These are phyloP conservation scores for Chlorociboria aeruginascens DNA, from an alignment of 495 filamentous ascomycete species.

Conservation along the genomic window DNA sequence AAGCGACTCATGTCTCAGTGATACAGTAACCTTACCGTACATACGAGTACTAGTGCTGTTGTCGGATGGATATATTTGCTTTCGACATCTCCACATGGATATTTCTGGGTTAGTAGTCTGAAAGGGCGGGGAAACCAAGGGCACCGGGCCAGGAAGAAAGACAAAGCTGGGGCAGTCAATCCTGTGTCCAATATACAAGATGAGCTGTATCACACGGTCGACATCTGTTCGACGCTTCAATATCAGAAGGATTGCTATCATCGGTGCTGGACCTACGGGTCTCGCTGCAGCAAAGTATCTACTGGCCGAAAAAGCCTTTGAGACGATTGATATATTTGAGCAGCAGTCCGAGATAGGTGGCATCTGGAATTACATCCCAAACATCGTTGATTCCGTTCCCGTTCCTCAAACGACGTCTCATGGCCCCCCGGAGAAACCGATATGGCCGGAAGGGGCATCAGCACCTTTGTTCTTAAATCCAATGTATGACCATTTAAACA, in stretches of 20 bases:
- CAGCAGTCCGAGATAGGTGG: slow-evolving; percentile 66
- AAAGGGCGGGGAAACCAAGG: too few species aligned
- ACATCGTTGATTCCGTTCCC: slow-evolving; percentile 4
- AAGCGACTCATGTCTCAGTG: too few species aligned
- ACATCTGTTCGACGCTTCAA: neutral
- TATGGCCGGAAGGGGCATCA: slow-evolving; percentile 23
- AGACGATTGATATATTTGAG: slow-evolving; percentile 67
- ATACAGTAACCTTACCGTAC: too few species aligned
- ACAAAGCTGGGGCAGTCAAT: too few species aligned
- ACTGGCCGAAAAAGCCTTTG: slow-evolving; percentile 57
- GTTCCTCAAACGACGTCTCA: slow-evolving; percentile 11
- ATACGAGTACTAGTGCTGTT: too few species aligned
- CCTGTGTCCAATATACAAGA: too few species aligned
- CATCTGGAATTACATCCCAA: slow-evolving; percentile 64
- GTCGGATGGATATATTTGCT: too few species aligned
- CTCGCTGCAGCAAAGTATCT: slow-evolving; percentile 60
- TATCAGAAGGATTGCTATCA: slow-evolving; percentile 48
- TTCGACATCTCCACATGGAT: too few species aligned
- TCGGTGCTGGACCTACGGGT: slow-evolving; percentile 62
- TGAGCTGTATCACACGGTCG: too few species aligned
- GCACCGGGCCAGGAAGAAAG: too few species aligned
- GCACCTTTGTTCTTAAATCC: slow-evolving; percentile 46
- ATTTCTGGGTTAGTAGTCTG: too few species aligned
- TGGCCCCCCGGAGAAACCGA: slow-evolving; percentile 25
- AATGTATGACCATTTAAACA: slow-evolving; percentile 69